These are phyloP conservation scores for Pachysandra terminalis DNA, from an alignment of 164 flowering plant species.

Conservation along the genomic window DNA sequence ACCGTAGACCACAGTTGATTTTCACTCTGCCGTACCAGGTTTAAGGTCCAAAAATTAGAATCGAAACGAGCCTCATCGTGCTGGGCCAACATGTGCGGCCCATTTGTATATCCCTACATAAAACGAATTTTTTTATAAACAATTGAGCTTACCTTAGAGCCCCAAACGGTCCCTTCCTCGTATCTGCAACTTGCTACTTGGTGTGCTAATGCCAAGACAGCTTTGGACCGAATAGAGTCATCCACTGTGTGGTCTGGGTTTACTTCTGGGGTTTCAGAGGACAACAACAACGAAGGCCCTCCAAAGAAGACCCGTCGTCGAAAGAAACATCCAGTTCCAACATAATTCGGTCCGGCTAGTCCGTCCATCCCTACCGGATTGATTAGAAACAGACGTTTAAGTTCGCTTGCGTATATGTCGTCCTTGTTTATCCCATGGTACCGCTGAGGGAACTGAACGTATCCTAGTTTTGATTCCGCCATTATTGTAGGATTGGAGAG, in stretches of 20 bases:
- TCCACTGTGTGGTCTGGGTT: conserved; percentile 18
- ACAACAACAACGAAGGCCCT: conserved; percentile 24
- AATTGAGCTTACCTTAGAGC: conserved; percentile 39
- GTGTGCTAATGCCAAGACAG: conserved; percentile 27
- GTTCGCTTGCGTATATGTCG: conserved; percentile 44
- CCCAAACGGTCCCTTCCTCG: conserved; percentile 54
- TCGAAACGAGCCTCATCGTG: too few relatives aligned
- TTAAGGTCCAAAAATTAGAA: too few relatives aligned
- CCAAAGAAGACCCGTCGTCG: conserved; percentile 49
- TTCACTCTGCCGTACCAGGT: too few relatives aligned
- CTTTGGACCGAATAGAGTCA: conserved; percentile 21
- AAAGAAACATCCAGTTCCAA: conserved; percentile 65
- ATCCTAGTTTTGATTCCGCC: conserved; percentile 21
- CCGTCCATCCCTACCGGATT: conserved; percentile 64
- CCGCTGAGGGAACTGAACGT: conserved; percentile 53
- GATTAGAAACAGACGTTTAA: conserved; percentile 26
- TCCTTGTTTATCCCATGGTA: conserved; percentile 37
- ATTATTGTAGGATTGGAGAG: conserved; percentile 20
- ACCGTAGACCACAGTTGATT: too few relatives aligned
- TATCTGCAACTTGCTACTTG: conserved; percentile 32
- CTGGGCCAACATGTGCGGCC: too few relatives aligned
- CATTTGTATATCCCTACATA: too few relatives aligned
- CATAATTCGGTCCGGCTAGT: conserved; percentile 39
- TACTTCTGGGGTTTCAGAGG: conserved; percentile 27
- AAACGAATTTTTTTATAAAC: too few relatives aligned